Evolutionary conservation across 176 grass and related monocot species (phyloP).

Genomic region (Cymbopogon citratus): DNA sequence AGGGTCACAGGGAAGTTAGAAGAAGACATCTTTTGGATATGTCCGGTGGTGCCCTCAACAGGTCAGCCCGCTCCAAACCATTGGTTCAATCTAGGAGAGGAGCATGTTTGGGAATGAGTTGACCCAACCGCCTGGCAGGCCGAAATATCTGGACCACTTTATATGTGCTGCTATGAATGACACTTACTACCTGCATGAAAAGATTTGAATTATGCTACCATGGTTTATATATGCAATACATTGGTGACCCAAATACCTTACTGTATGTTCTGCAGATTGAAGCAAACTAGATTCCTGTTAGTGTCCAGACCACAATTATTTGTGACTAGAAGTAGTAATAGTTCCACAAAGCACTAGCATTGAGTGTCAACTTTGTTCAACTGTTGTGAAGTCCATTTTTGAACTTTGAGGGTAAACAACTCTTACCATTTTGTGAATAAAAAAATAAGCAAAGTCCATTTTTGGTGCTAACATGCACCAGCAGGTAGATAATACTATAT

Average conservation of each 20-base stretch:
- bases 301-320: neutral
- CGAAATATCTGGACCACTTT: neutral
- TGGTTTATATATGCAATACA: neutral
- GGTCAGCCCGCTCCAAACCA: neutral
- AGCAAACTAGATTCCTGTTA: neutral
- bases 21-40: constrained; percentile 43
- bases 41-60: constrained; percentile 32
- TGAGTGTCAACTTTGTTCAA: neutral
- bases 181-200: neutral
- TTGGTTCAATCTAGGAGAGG: too few species aligned
- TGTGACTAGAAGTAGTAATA: neutral
- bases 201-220: neutral
- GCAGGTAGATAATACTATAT: neutral
- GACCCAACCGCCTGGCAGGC: neutral
- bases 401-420: neutral
- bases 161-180: neutral
- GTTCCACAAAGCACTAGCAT: neutral
- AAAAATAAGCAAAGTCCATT: neutral
- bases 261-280: neutral
- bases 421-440: neutral
- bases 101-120: neutral
- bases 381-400: neutral
- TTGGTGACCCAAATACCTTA: neutral
- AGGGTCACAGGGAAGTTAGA: neutral
- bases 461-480: neutral